Base-by-base conservation (phyloP, 176 grass and related monocot species). In the Phoenix dactylifera region DNA sequence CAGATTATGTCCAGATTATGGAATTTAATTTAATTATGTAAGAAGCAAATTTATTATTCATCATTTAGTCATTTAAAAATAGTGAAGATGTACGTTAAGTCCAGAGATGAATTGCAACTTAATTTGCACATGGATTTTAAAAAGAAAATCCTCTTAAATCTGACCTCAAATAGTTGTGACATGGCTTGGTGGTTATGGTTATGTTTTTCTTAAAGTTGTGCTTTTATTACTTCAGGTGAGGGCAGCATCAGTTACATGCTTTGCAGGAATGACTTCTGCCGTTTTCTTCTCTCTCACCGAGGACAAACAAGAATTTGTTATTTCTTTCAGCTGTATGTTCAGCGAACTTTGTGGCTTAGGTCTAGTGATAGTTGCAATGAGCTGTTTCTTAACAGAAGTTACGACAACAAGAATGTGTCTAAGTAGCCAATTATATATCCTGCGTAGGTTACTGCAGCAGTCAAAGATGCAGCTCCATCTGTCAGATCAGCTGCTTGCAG, bases 241-340 rank as follows among this genome's bases (percentile, higher is more conserved):
- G 64, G 79, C 86, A 59, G 80, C 83, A 77, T 81, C 91, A 54
- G 59, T 95, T 44, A 90, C 91, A 81, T 95, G 91, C 76, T 95
- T 95, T 62, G 86, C 91, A 57, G 91, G 86, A 50, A 95, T 95
- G 83, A 95, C 91, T 69, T 95, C 83, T 74, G 71, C 77, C 74
- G 80, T 95, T 79, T 95, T 95, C 64, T 81, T 78, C 70, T 86
- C 86, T 48, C 70, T 95, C 15, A 67, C 83, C 50, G 74, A 83
- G 66, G 73, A 82, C 55, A 82, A 82, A 59, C 82, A 85, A 78
- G 72, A 90, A 22, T 95, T 82, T 55, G 49, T 90, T 64, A 86
- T 80, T 55, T 84, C 77, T 52, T n/a, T 78, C 80, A 71, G 83
- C 72, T 65, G 91, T 95, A 90, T 65, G 77, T 79, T 22, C 57